Conservation (phyloP, 2,329 filamentous ascomycete genomes). For the Akanthomyces uredinophilus region DNA sequence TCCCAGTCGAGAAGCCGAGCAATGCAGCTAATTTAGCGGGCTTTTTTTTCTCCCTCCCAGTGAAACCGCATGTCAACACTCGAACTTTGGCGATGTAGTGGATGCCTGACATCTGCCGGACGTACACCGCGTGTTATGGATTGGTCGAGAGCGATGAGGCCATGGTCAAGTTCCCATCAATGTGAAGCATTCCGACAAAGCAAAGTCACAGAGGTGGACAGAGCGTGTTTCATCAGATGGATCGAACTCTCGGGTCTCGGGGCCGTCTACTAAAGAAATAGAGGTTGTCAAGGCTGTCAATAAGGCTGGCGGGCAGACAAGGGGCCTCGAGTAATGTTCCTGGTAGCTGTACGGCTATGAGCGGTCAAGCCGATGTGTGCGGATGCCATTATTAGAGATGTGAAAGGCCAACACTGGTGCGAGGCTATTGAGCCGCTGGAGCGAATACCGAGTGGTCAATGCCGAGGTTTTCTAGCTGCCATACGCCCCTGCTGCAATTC, state of each 20-base stretch:
- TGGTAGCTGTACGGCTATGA: neutral
- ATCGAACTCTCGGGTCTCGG: conserved; percentile 3
- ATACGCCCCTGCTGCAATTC: neutral
- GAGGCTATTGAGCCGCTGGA: neutral
- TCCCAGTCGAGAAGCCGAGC: neutral
- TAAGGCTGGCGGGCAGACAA: neutral
- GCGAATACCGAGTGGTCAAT: neutral
- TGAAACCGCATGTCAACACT: neutral
- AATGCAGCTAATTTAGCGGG: conserved; percentile 6
- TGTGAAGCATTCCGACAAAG: neutral
- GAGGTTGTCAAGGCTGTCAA: neutral
- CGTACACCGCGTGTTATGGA: neutral
- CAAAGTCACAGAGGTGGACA: neutral
- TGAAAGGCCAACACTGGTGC: neutral
- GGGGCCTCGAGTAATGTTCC: neutral
- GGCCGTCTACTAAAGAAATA: neutral
- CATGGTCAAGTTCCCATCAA: neutral
- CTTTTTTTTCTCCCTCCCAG: neutral
- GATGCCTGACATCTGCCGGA: neutral
- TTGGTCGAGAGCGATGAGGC: neutral
- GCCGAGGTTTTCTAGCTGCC: neutral
- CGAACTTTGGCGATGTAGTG: neutral
- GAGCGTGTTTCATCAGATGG: neutral
- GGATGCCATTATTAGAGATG: neutral
- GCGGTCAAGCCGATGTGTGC: neutral